A percentile compares a stretch with the other conserved stretches of the same genome.
phyloP scores from a whole-genome alignment of 2,329 filamentous ascomycete species.

The Triangularia setosa region DNA sequence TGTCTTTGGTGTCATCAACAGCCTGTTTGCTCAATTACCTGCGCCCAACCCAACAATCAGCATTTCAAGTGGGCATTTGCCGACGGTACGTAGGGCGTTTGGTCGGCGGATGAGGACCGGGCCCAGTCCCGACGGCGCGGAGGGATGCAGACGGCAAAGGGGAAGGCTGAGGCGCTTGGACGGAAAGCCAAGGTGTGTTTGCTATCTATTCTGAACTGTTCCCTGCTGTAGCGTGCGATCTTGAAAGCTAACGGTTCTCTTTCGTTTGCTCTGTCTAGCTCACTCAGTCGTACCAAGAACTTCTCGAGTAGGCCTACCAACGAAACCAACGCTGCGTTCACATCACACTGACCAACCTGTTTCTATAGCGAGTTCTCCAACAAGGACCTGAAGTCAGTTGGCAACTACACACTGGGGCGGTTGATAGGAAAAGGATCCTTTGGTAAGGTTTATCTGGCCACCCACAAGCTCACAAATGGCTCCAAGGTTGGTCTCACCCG shows the following conservation, averaged over 20 bases:
- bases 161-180: constrained; percentile 54
- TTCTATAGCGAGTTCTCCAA: constrained; percentile 79
- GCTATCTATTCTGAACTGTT: neutral
- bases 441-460: constrained; percentile 94
- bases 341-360: constrained; percentile 8
- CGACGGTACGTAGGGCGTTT: neutral
- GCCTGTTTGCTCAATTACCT: neutral
- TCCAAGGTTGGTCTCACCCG: constrained; percentile 66
- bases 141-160: constrained; percentile 53
- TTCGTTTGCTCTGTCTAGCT: constrained; percentile 54
- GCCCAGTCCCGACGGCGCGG: constrained; percentile 23
- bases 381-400: constrained; percentile 84
- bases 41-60: neutral
- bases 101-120: constrained; percentile 24
- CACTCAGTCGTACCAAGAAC: constrained; percentile 91
- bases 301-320: constrained; percentile 71
- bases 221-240: neutral
- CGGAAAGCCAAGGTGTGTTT: constrained; percentile 56
- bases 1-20: neutral
- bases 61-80: neutral
- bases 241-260: constrained; percentile 10
- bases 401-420: constrained; percentile 87
- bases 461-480: constrained; percentile 96
- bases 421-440: constrained; percentile 97
- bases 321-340: constrained; percentile 3